Conservation (phyloP, 1,284 basidiomycete genomes). For the Pseudozyma sp. region DNA sequence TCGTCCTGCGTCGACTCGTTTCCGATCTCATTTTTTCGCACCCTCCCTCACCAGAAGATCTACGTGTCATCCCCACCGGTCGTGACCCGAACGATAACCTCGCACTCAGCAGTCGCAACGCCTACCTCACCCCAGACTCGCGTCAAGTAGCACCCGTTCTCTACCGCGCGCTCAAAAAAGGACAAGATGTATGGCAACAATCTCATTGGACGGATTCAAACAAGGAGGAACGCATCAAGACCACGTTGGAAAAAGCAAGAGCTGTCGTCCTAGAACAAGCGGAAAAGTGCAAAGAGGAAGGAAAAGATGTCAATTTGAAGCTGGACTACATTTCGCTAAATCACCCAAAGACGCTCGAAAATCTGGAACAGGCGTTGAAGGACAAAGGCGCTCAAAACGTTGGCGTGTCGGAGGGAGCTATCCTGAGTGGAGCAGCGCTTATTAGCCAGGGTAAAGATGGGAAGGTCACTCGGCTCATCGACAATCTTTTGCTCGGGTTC, state of each 20-base stretch:
- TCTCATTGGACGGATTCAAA: constrained; percentile 16
- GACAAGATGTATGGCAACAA: constrained; percentile 68
- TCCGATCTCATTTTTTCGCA: constrained; percentile 83
- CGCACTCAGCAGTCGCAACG: constrained; percentile 91
- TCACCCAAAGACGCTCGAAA: constrained; percentile 77
- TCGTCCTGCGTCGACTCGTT: constrained; percentile 85
- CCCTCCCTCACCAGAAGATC: constrained; percentile 78
- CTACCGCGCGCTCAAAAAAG: constrained; percentile 77
- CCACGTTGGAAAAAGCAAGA: constrained; percentile 49
- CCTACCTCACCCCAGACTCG: constrained; percentile 80
- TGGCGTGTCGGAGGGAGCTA: constrained; percentile 72
- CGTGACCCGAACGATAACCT: constrained; percentile 76
- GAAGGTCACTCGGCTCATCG: constrained; percentile 88
- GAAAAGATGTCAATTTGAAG: constrained; percentile 71
- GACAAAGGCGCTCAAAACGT: constrained; percentile 57
- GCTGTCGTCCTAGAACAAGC: constrained; percentile 30
- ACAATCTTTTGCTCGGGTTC: constrained; percentile 85
- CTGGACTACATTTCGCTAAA: constrained; percentile 92
- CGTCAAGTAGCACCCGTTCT: constrained; percentile 79
- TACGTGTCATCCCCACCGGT: constrained; percentile 80
- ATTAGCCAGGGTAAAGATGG: constrained; percentile 70
- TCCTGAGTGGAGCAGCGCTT: constrained; percentile 89
- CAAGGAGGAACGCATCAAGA: constrained; percentile 36
- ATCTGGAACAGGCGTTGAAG: constrained; percentile 70
- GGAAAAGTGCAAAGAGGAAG: constrained; percentile 8